Base-by-base conservation (phyloP, 345 rosid species). In the Syzygium aromaticum region DNA sequence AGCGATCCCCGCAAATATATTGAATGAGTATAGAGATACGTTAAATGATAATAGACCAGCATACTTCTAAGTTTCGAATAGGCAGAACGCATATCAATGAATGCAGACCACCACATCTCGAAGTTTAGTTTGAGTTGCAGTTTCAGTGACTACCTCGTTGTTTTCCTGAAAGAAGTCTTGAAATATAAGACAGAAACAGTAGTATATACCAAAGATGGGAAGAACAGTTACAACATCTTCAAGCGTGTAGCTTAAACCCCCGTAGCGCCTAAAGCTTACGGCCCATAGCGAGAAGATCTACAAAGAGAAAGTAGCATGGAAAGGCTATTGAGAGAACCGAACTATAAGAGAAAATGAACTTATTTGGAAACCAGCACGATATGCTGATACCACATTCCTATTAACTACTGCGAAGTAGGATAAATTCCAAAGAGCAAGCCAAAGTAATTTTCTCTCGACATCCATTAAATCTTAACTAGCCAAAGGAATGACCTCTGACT, bases 271-370 rank as follows among this genome's bases (percentile, higher is more conserved):
- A 13, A 96, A 95, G 84, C 98, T 98, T 73, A 93, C 97, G 46
- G 98, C 98, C 94, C 99, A 98, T 77, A 95, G 52, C 10, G 98
- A 95, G 90, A 95, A 95, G 89, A 98, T 91, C 99, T 95, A 53
- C 84, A 38, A 52, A 61, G 46, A 63, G 87, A 86, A 67, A 33
- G 23, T 30, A 67, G 78, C 43, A 30, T 11, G 9, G 0, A 30
- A 67, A 16, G 43, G 46, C 46, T 67, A 33, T 8, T 17, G 78
- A 33, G 78, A 33, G 46, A 11, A 67, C 8, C 46, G 5, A 33
- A 67, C 3, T 43, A 16, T 27, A 54, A 89, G 80, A 51, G 1
- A 51, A 63, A 57, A 57, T 30, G 63, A 54, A 49, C 49, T 54
- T 21, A 22, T 5, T 21, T 9, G 43, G 46, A 67, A 67, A 16